Evolutionary conservation across 441 rosid species (phyloP).

Genomic region (Brassica balearica): DNA sequence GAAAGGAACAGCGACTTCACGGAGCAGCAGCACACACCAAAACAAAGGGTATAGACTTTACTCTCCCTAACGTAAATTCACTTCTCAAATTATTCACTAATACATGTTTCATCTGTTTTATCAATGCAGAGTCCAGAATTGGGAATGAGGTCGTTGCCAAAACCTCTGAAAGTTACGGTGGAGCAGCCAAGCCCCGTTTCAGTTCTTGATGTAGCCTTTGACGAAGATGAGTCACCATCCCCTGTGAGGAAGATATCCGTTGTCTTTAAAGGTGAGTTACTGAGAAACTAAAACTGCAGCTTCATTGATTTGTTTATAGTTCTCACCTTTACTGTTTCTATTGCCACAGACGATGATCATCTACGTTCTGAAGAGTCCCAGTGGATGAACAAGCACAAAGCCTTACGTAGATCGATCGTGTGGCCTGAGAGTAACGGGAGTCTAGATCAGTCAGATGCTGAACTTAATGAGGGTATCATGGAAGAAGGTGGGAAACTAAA

Average conservation of each 20-base stretch:
- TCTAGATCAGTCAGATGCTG: constrained; percentile 42
- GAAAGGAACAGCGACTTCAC: constrained; percentile 43
- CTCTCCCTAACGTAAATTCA: constrained; percentile 22
- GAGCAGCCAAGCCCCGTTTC: constrained; percentile 98
- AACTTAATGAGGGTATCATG: constrained; percentile 27
- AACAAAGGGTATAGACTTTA: constrained; percentile 53
- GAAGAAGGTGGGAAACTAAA: constrained; percentile 45
- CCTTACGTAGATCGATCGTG: constrained; percentile 48
- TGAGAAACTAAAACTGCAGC: background rate
- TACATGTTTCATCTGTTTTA: constrained; percentile 39
- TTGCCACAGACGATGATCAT: constrained; percentile 58
- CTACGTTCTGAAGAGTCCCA: constrained; percentile 51
- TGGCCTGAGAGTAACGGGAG: constrained; percentile 48
- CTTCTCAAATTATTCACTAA: constrained; percentile 16
- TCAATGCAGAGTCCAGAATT: constrained; percentile 57
- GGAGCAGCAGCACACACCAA: constrained; percentile 51
- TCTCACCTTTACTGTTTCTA: constrained; percentile 36
- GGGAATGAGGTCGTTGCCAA: constrained; percentile 48
- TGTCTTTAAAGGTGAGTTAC: constrained; percentile 65
- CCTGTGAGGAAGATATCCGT: constrained; percentile 79
- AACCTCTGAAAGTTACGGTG: constrained; percentile 52
- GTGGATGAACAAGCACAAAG: constrained; percentile 49
- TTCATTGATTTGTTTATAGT: background rate
- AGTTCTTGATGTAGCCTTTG: constrained; percentile 83
- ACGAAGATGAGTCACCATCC: constrained; percentile 79